These are phyloP conservation scores for Glutinoglossum americanum DNA, from an alignment of 495 filamentous ascomycete species.

Conservation along the genomic window DNA sequence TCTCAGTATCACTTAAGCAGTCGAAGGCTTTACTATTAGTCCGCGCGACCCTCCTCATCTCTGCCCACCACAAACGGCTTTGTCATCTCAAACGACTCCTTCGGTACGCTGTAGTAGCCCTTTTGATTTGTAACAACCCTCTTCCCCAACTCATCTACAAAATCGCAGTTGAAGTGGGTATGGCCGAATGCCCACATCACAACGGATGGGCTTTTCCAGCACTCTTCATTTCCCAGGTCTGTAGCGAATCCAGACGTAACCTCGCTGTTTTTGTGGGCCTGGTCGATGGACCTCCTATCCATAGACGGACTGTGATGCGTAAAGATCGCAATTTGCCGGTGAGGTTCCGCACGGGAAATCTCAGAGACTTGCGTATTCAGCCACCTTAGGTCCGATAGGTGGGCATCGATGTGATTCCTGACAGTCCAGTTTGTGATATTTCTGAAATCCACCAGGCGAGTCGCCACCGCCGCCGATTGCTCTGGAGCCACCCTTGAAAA, in stretches of 20 bases:
- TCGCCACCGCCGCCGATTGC: conserved; percentile 11
- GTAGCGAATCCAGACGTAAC: conserved; percentile 25
- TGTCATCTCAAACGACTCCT: not conserved
- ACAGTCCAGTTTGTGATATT: conserved; percentile 25
- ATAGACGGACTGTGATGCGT: conserved; percentile 31
- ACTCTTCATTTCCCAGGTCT: conserved; percentile 22
- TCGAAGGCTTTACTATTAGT: too few species aligned
- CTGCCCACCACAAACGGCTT: conserved; percentile 8
- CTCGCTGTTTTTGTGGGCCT: conserved; percentile 19
- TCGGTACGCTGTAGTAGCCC: conserved; percentile 5
- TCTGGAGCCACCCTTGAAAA: conserved; percentile 20
- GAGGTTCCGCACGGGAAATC: conserved; percentile 16
- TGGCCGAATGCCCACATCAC: conserved; percentile 35
- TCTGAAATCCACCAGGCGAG: conserved; percentile 28
- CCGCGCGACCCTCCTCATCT: not conserved
- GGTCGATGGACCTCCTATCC: conserved; percentile 19
- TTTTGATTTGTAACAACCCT: conserved; percentile 8
- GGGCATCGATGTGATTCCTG: conserved; percentile 20
- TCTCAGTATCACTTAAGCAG: too few species aligned
- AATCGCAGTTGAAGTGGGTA: conserved; percentile 32
- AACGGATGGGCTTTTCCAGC: conserved; percentile 24
- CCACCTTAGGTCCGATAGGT: conserved; percentile 25
- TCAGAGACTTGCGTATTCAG: conserved; percentile 24
- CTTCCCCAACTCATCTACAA: conserved; percentile 9
- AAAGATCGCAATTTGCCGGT: conserved; percentile 24